Evolutionary conservation across 805 yeast genomes (phyloP).

Genomic region (Wickerhamomyces alni): DNA sequence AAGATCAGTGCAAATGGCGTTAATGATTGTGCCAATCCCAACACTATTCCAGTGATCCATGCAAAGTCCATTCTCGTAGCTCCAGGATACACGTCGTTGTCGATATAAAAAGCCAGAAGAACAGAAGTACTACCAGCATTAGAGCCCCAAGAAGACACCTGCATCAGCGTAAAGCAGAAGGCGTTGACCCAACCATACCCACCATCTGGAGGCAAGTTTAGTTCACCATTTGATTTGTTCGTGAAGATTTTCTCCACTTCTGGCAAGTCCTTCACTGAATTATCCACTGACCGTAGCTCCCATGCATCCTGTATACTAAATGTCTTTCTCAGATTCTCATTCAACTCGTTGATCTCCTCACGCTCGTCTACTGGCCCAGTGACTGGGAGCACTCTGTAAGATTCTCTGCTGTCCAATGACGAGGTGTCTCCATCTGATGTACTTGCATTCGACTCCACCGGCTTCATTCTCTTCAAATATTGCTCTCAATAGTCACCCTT

Average conservation of each 20-base stretch:
- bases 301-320: conserved; percentile 15
- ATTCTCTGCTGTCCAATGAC: neutral
- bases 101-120: conserved; percentile 51
- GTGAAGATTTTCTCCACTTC: conserved; percentile 28
- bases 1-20: conserved; percentile 51
- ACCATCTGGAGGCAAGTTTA: conserved; percentile 49
- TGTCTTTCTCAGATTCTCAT: conserved; percentile 7
- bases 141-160: conserved; percentile 69
- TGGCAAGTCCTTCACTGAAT: neutral
- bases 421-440: neutral
- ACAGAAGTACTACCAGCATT: conserved; percentile 44
- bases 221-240: conserved; percentile 26
- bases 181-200: conserved; percentile 68
- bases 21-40: conserved; percentile 46
- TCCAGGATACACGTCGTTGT: conserved; percentile 44
- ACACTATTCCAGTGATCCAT: conserved; percentile 60
- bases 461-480: no score
- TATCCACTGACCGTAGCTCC: conserved; percentile 2
- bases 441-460: neutral
- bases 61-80: conserved; percentile 57
- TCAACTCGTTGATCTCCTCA: conserved; percentile 7
- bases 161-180: conserved; percentile 41
- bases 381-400: neutral
- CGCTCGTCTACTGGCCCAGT: conserved; percentile 4
- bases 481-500: no score